Conservation (phyloP, 2,329 filamentous ascomycete genomes). For the Fonsecaea monophora region DNA sequence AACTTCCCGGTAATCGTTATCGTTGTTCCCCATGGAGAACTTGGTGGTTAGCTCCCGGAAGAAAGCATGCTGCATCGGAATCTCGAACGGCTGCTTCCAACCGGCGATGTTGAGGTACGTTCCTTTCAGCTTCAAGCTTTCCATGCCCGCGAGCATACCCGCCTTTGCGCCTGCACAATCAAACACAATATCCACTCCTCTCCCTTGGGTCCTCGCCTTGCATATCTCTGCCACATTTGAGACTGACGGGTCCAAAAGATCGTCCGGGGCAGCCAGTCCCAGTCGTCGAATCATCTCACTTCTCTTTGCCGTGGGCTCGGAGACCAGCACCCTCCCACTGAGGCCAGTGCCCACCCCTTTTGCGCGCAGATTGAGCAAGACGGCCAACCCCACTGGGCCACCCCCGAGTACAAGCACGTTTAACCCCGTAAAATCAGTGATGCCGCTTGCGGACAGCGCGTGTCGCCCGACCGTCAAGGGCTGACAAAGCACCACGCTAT, state of each 20-base stretch:
- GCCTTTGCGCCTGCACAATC: constrained; percentile 62
- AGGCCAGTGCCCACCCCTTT: constrained; percentile 40
- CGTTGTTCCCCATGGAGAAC: constrained; percentile 12
- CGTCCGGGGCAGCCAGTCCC: constrained; percentile 56
- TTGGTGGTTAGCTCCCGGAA: constrained; percentile 9
- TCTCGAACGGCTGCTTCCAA: constrained; percentile 57
- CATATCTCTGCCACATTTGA: constrained; percentile 53
- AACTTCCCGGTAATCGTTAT: constrained; percentile 15
- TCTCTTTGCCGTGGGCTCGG: constrained; percentile 56
- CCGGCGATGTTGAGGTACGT: constrained; percentile 62
- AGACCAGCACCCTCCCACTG: constrained; percentile 54
- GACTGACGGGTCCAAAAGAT: constrained; percentile 55
- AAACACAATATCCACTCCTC: constrained; percentile 60
- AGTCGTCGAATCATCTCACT: constrained; percentile 51
- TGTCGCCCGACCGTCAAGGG: constrained; percentile 63
- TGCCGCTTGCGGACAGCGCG: constrained; percentile 55
- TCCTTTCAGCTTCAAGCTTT: constrained; percentile 56
- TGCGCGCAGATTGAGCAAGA: constrained; percentile 55
- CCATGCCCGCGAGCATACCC: constrained; percentile 56
- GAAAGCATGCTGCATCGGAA: constrained; percentile 23
- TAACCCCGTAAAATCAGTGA: constrained; percentile 51
- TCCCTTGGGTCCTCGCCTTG: constrained; percentile 43
- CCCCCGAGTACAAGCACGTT: constrained; percentile 59
- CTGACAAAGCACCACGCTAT: constrained; percentile 56
- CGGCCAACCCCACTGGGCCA: constrained; percentile 60